Conservation (phyloP, 1,139 yeast species). For the Candida frijolesensis region DNA sequence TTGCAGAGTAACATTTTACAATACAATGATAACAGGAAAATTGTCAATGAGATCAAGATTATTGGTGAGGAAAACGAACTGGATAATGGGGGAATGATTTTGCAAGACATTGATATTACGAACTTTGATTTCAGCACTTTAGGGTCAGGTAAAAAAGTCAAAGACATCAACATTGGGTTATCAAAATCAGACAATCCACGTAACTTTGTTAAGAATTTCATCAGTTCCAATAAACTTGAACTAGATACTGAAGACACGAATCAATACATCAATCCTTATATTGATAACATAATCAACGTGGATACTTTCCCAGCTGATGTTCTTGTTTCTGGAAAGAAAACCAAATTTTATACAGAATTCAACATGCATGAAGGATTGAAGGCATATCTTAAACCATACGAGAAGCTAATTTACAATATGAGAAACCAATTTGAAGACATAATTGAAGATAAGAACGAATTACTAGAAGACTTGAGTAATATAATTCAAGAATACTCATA, state of each 20-base stretch:
- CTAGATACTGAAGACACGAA: conserved; percentile 18
- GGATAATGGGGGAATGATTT: conserved; percentile 1
- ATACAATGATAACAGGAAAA: conserved; percentile 32
- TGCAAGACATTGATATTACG: conserved; percentile 19
- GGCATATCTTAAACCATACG: conserved; percentile 49
- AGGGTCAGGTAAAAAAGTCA: background rate
- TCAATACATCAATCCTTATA: conserved; percentile 20
- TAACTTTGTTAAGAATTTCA: conserved; percentile 18
- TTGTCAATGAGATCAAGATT: conserved; percentile 35
- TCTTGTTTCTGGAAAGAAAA: conserved; percentile 12
- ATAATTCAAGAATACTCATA: conserved; percentile 55
- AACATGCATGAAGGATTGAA: conserved; percentile 51
- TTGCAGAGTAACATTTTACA: conserved; percentile 34
- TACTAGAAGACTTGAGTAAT: conserved; percentile 56
- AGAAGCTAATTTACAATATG: conserved; percentile 42
- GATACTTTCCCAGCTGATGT: conserved; percentile 38
- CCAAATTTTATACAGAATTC: conserved; percentile 35
- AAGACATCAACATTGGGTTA: conserved; percentile 17
- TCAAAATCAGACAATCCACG: background rate
- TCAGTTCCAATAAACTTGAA: conserved; percentile 6
- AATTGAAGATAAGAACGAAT: conserved; percentile 71
- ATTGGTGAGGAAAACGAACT: conserved; percentile 11
- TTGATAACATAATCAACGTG: conserved; percentile 24
- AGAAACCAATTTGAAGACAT: conserved; percentile 28
- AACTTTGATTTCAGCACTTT: conserved; percentile 11